Conservation (phyloP, 768 basidiomycete genomes). For the Suillus decipiens region DNA sequence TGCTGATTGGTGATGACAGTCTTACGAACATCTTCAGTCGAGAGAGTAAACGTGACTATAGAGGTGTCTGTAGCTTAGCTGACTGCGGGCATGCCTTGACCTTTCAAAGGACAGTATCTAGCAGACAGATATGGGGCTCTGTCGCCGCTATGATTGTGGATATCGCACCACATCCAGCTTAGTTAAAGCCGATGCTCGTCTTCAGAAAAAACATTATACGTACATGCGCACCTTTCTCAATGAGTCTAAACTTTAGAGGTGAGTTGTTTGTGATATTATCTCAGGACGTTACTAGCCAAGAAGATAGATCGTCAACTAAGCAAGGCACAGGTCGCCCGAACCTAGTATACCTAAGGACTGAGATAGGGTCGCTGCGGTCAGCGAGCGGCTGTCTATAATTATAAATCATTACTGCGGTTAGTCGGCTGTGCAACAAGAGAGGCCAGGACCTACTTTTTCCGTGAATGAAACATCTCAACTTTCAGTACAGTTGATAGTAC, state of each 20-base stretch:
- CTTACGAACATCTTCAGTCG: slow-evolving; percentile 4
- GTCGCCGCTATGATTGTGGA: neutral
- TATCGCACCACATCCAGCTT: neutral
- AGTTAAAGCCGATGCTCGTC: neutral
- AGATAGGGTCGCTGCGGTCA: neutral
- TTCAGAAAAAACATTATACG: neutral
- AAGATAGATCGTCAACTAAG: neutral
- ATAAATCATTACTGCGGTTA: neutral
- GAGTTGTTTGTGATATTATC: neutral
- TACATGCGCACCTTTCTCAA: neutral
- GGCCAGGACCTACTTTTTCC: neutral
- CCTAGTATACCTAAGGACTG: neutral
- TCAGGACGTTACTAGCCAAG: neutral
- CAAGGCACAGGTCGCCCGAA: neutral
- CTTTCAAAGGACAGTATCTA: neutral
- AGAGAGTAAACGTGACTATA: slow-evolving; percentile 4
- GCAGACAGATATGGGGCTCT: neutral
- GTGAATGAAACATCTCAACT: neutral
- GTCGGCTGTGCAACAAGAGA: neutral
- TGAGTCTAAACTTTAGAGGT: neutral
- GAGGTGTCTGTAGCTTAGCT: neutral
- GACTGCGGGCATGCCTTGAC: neutral
- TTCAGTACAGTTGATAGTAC: neutral
- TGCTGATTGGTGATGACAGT: slow-evolving; percentile 8
- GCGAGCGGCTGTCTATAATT: neutral